These are phyloP conservation scores for Gastrolobium villosum DNA, from an alignment of 306 rosid species.

Conservation along the genomic window DNA sequence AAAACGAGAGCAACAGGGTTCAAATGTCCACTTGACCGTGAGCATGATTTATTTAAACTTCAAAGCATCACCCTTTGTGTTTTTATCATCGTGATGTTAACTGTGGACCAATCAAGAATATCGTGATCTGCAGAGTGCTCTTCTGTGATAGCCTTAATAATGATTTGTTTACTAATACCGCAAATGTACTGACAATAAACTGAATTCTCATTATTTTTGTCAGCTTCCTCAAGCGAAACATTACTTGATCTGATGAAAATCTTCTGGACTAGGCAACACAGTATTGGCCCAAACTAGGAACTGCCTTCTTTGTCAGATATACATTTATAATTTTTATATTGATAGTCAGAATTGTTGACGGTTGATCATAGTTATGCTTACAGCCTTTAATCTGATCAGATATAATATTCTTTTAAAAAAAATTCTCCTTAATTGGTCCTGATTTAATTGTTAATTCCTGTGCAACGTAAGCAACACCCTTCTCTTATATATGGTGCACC, in stretches of 20 bases:
- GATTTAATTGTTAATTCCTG: not conserved
- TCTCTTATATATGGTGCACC: conserved; percentile 21
- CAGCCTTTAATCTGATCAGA: not conserved
- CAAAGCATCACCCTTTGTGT: conserved; percentile 24
- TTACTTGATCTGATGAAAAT: not conserved
- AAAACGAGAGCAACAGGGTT: conserved; percentile 2
- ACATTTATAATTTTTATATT: not conserved
- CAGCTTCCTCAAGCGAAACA: conserved; percentile 29
- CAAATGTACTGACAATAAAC: conserved; percentile 1
- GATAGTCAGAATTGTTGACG: not conserved
- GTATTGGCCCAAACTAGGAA: conserved; percentile 13
- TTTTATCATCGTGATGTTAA: not conserved
- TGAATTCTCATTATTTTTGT: conserved; percentile 10
- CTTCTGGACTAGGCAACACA: conserved; percentile 8
- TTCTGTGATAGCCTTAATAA: not conserved
- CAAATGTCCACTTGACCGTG: not conserved
- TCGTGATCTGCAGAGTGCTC: conserved; percentile 3
- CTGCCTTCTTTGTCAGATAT: conserved; percentile 12
- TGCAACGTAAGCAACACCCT: not conserved
- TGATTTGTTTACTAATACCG: not conserved
- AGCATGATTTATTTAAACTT: not conserved
- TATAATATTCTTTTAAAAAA: not conserved
- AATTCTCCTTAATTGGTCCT: not conserved
- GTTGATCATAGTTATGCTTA: conserved; percentile 10
- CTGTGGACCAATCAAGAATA: not conserved